Conservation (phyloP, 352 stramenopile species). For the Thalassiosira livingstoniorum region DNA sequence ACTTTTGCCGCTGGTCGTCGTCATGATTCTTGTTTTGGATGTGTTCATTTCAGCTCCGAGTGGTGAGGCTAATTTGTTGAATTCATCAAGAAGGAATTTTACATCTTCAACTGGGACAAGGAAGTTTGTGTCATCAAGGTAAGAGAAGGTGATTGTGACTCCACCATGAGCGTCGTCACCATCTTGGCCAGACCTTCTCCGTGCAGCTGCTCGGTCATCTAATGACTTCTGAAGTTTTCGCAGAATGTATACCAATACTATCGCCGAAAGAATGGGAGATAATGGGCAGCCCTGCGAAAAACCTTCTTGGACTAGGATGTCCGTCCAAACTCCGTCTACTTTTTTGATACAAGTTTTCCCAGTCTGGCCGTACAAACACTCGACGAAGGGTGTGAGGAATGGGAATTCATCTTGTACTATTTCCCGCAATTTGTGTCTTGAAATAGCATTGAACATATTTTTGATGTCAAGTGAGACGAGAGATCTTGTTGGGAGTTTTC, state of each 20-base stretch:
- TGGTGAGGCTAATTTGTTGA: no score
- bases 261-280: conserved; percentile 16
- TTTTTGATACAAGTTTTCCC: conserved; percentile 1
- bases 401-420: no score
- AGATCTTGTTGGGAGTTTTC: no score
- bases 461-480: no score
- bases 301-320: conserved; percentile 20
- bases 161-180: conserved; percentile 3
- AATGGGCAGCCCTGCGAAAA: conserved; percentile 26
- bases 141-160: not conserved
- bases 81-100: conserved; percentile 17
- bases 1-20: no score
- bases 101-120: conserved; percentile 23
- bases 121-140: conserved; percentile 26
- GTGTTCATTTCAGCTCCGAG: no score
- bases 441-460: no score
- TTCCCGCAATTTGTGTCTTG: no score
- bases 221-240: not conserved
- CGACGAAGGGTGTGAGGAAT: not conserved
- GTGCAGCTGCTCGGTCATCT: not conserved
- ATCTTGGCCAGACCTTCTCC: not conserved
- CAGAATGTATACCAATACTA: conserved; percentile 10
- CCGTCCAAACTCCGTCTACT: conserved; percentile 6
- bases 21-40: no score
- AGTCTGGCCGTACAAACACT: not conserved